Evolutionary conservation across 805 yeast genomes (phyloP), one percentile per base, ranked within the genome.

Genomic region (Deakozyma indianensis): DNA sequence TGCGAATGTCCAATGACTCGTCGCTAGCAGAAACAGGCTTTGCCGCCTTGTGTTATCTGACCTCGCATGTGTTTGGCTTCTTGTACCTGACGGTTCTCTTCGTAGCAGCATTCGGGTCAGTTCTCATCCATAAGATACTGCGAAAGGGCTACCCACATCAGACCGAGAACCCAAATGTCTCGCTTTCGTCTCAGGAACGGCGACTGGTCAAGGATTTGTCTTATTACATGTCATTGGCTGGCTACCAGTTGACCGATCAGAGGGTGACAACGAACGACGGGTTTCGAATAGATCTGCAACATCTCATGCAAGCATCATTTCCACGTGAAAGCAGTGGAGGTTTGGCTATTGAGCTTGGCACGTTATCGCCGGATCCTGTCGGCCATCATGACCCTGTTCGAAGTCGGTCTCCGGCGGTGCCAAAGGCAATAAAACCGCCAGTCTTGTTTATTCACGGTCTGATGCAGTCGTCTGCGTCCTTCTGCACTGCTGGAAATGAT

Each of bases 381-480:
- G 14, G 28, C 14, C n/a, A n/a, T n/a, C n/a, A n/a, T n/a, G 14
- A 7, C 28, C 38, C 38, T 9, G 20, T 9, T 14, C 11, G 38
- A 4, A 5, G 20, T 5, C 38, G 38, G 16, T 9, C 38, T 4
- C 38, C 38, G 38, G 7, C 11, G 18, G 20, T 4, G 18, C 11
- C 11, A 5, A 9, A 7, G 4, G 5, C 11, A 15, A 57, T 71
- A 29, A 60, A 70, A 49, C 69, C 68, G 45, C 97, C 97, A 0
- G 66, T 90, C 1, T 65, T 90, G 21, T 62, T 86, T 50, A 66
- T 90, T 20, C 98, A 90, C 55, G 98, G 98, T 0, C 68, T 90
- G 14, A 65, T 90, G 50, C 95, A 88, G 56, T 81, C 94, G 21
- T 77, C 90, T 0, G 96, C 88, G 0, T 82, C 95, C 0, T 90